Evolutionary conservation across 2,329 filamentous ascomycete species (phyloP).

Genomic region (Epichloe typhina): DNA sequence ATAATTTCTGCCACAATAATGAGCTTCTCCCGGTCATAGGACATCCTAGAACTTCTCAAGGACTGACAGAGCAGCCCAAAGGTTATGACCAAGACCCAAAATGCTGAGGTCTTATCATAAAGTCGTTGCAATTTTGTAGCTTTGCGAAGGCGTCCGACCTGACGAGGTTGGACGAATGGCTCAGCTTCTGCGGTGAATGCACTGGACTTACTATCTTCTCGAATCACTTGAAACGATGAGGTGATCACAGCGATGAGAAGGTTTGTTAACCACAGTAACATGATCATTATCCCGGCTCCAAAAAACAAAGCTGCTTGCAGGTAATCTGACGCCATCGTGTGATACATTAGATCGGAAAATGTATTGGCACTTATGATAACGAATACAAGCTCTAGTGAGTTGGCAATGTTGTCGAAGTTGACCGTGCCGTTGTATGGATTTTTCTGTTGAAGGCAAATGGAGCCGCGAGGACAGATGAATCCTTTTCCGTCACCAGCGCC

Average conservation of each 20-base stretch:
- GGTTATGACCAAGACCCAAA: conserved; percentile 74
- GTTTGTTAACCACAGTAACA: conserved; percentile 95
- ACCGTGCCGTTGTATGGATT: conserved; percentile 79
- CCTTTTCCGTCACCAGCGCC: conserved; percentile 56
- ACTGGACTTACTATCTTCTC: conserved; percentile 88
- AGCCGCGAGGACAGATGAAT: conserved; percentile 74
- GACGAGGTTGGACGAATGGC: conserved; percentile 20
- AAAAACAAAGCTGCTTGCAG: conserved; percentile 71
- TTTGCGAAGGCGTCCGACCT: conserved; percentile 25
- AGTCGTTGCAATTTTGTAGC: conserved; percentile 48
- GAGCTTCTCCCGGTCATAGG: conserved; percentile 41
- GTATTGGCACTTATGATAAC: conserved; percentile 98
- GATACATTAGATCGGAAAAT: conserved; percentile 89
- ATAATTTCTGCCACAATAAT: conserved; percentile 61
- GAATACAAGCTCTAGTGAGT: conserved; percentile 89
- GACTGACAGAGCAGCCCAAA: conserved; percentile 71
- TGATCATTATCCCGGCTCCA: conserved; percentile 64
- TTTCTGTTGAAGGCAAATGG: conserved; percentile 63
- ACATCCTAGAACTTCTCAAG: conserved; percentile 66
- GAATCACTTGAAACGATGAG: conserved; percentile 94
- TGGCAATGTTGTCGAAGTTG: conserved; percentile 87
- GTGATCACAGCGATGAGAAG: conserved; percentile 93
- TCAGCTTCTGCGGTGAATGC: conserved; percentile 73
- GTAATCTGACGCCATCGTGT: conserved; percentile 84
- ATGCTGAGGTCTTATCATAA: conserved; percentile 58